Evolutionary conservation across 306 rosid species (phyloP), one percentile per base, ranked within the genome.

Genomic region (Cucumis hystrix): DNA sequence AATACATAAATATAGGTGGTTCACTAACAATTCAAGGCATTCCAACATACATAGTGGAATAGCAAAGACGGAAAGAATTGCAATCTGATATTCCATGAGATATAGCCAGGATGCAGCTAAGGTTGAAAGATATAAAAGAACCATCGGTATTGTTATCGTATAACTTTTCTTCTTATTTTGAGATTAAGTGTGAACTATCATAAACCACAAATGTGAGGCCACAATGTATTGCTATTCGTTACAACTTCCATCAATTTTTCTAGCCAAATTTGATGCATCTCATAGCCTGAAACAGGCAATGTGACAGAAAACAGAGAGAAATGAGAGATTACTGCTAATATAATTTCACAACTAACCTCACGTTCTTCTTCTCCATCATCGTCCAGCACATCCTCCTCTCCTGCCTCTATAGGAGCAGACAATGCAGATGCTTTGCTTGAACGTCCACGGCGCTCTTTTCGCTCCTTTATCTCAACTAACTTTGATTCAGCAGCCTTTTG

Each of bases 321-420:
- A 33, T 33, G 47, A 18, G 21, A 47, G 15, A 40, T 60, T 57
- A 43, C 57, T 40, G 43, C 55, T 21, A 28, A 52, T 59, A 75
- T 56, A 41, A 59, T 39, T 20, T 20, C 13, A 68, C 5, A 28
- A 75, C 88, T 63, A 81, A 96, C 98, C 99, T 96, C 93, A 40
- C 98, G 87, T 82, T 96, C 98, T 83, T 96, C 99, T 82, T 92
- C 99, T 37, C 93, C 98, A 79, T 92, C 99, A 69, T 92, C 98
- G 67, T 96, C 97, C 73, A 87, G 78, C 58, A 78, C 84, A 83
- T 92, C 99, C 84, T 96, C 99, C 81, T 96, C 99, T 51, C 96
- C 97, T 56, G 87, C 90, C 89, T 92, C 97, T 57, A 95, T 85
- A 71, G 97, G 97, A 77, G 99, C 85, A 40, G 99, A 95, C 84